phyloP scores from a whole-genome alignment of 2,329 filamentous ascomycete genomes.

The Hortaea werneckii region DNA sequence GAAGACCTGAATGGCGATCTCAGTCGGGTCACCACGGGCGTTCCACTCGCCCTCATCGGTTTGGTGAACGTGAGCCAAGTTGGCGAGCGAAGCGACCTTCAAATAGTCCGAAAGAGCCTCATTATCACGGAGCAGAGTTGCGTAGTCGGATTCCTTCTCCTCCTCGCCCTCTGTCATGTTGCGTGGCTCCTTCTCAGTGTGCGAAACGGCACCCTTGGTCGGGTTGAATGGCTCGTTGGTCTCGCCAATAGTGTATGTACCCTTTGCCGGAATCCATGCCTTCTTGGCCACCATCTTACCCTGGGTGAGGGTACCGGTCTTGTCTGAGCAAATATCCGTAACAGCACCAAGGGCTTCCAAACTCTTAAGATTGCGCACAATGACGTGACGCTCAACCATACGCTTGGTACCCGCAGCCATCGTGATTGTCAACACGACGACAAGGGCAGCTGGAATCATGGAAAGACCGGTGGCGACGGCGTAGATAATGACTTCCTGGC shows the following conservation, averaged over 20 bases:
- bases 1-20: conserved; percentile 68
- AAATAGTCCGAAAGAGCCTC: conserved; percentile 41
- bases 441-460: conserved; percentile 49
- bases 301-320: conserved; percentile 41
- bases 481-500: conserved; percentile 54
- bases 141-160: conserved; percentile 9
- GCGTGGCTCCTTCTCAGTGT: conserved; percentile 23
- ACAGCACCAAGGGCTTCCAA: conserved; percentile 50
- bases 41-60: conserved; percentile 50
- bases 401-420: conserved; percentile 40
- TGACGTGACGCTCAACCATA: conserved; percentile 49
- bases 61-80: conserved; percentile 53
- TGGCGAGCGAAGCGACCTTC: conserved; percentile 54
- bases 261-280: conserved; percentile 50
- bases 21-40: conserved; percentile 57
- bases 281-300: conserved; percentile 55
- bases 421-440: conserved; percentile 29
- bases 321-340: conserved; percentile 12
- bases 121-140: conserved; percentile 35
- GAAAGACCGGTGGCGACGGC: conserved; percentile 52
- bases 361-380: conserved; percentile 54
- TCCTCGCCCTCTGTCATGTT: conserved; percentile 49
- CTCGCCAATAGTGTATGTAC: conserved; percentile 51
- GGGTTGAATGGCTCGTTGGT: conserved; percentile 51
- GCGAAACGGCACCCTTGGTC: conserved; percentile 45